Conservation (phyloP, 768 basidiomycete species). For the Hygrocybe punicea region DNA sequence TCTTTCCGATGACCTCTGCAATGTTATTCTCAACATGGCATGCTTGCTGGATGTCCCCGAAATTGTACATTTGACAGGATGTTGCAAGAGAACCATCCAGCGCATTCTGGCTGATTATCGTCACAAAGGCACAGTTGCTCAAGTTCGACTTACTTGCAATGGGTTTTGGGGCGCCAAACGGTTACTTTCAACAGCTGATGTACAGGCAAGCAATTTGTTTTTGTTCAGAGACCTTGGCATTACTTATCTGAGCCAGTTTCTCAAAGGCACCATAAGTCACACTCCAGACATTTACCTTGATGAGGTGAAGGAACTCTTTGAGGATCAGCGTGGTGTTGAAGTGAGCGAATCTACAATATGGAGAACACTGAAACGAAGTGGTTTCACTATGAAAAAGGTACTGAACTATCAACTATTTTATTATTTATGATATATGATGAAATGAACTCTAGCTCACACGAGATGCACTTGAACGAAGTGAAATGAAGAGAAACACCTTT, state of each 20-base stretch:
- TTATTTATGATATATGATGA: neutral
- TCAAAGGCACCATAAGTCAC: neutral
- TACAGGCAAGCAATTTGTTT: neutral
- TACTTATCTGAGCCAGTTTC: neutral
- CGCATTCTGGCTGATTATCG: neutral
- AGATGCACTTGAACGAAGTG: conserved; percentile 15
- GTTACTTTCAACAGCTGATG: neutral
- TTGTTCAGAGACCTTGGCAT: neutral
- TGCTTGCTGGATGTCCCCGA: too few species aligned
- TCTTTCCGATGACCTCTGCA: neutral
- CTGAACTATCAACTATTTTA: too few species aligned
- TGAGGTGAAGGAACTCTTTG: conserved; percentile 2
- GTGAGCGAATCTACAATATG: neutral
- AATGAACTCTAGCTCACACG: conserved; percentile 8
- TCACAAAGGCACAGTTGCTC: neutral
- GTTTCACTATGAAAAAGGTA: neutral
- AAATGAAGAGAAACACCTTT: conserved; percentile 12
- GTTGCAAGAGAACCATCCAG: neutral
- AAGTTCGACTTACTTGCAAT: neutral
- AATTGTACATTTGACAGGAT: neutral
- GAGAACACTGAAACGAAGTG: neutral
- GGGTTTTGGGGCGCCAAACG: neutral
- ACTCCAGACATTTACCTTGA: neutral
- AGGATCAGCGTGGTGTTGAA: neutral
- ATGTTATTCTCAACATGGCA: neutral